phyloP scores from a whole-genome alignment of 371 early-diverging fungal species.

The Zopfochytrium polystomum region DNA sequence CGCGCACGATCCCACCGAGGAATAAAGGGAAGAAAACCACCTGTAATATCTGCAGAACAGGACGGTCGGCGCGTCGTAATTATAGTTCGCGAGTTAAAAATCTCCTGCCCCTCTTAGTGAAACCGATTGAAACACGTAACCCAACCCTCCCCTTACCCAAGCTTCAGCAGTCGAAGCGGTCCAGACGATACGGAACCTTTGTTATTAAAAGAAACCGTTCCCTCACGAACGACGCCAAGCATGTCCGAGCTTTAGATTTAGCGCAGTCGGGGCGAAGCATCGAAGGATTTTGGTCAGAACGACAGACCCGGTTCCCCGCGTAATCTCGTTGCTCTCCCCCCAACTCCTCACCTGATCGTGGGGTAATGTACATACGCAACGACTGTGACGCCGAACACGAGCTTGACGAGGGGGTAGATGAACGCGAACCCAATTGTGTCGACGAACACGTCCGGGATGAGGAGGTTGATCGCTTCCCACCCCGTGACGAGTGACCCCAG shows the following conservation, averaged over 20 bases:
- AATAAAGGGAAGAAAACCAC: constrained; percentile 71
- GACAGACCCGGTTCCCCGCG: too few relatives aligned
- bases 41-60: constrained; percentile 66
- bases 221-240: constrained; percentile 72
- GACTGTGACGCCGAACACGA: constrained; percentile 61
- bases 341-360: constrained; percentile 80
- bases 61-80: too few relatives aligned
- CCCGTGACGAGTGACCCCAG: constrained; percentile 75
- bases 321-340: too few relatives aligned
- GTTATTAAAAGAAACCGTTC: constrained; percentile 69
- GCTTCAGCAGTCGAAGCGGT: constrained; percentile 64
- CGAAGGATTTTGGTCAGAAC: too few relatives aligned
- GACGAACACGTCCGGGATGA: constrained; percentile 78
- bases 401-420: constrained; percentile 76
- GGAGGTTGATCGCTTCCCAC: constrained; percentile 76
- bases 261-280: too few relatives aligned
- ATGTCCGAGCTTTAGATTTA: too few relatives aligned
- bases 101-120: background rate
- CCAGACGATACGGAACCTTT: constrained; percentile 53
- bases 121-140: background rate
- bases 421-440: constrained; percentile 96
- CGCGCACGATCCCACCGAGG: constrained; percentile 73
- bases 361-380: constrained; percentile 95
- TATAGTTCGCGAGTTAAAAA: background rate
- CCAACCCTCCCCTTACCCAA: constrained; percentile 42